Evolutionary conservation across 352 stramenopile genomes (phyloP).

Genomic region (Globisporangium rhizosaccharum): DNA sequence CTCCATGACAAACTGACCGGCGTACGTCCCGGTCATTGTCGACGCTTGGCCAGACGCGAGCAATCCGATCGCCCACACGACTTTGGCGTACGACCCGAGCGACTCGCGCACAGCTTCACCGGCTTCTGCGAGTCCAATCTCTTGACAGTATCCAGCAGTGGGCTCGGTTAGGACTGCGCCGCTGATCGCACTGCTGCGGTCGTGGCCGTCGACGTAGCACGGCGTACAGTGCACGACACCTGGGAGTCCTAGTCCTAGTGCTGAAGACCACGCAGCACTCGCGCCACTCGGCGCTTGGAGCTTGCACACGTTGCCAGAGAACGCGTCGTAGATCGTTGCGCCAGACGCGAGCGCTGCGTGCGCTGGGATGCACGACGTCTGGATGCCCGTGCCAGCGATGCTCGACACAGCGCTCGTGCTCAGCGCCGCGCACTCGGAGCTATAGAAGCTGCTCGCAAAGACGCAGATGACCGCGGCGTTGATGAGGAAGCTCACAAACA

Average conservation of each 20-base stretch:
- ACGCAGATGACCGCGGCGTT: conserved; percentile 88
- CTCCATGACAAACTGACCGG: conserved; percentile 93
- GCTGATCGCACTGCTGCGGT: neutral
- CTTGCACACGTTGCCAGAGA: conserved; percentile 43
- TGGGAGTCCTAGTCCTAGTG: neutral
- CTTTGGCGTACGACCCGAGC: conserved; percentile 51
- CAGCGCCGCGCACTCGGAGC: conserved; percentile 36
- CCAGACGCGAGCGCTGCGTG: conserved; percentile 43
- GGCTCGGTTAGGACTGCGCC: conserved; percentile 2
- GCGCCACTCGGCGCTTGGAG: conserved; percentile 15
- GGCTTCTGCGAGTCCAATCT: conserved; percentile 70
- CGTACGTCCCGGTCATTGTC: conserved; percentile 93
- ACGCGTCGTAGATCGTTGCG: conserved; percentile 54
- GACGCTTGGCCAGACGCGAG: conserved; percentile 87
- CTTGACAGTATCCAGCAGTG: conserved; percentile 64
- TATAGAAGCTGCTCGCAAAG: conserved; percentile 90
- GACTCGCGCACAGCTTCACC: conserved; percentile 56
- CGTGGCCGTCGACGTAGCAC: conserved; percentile 45
- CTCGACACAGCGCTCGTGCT: conserved; percentile 47
- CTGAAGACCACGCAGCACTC: neutral
- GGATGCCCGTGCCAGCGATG: conserved; percentile 42
- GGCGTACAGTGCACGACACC: conserved; percentile 21
- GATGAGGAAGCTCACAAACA: conserved; percentile 89
- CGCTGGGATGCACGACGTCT: conserved; percentile 60
- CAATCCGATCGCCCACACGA: conserved; percentile 88